These are phyloP conservation scores for Whalleya microplaca DNA, from an alignment of 2,329 filamentous ascomycete species.

Conservation along the genomic window DNA sequence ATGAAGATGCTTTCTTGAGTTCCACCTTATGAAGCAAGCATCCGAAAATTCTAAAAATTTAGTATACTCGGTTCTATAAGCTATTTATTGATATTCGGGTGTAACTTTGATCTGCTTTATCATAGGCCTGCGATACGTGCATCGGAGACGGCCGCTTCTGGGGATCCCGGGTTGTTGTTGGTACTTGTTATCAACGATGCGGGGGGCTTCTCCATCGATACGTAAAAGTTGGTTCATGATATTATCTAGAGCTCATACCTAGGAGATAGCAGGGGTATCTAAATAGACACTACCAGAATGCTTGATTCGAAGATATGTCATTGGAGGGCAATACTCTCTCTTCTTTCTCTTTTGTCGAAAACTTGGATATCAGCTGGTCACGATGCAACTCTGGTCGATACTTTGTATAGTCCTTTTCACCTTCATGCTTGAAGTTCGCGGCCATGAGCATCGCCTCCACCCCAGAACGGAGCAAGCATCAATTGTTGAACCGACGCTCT, in stretches of 20 bases:
- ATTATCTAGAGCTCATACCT: too few relatives aligned
- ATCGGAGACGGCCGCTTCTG: conserved; percentile 24
- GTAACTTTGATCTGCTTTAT: conserved; percentile 8
- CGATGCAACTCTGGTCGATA: neutral
- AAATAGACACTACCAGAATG: too few relatives aligned
- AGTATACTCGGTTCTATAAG: too few relatives aligned
- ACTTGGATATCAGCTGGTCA: neutral
- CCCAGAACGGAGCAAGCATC: conserved; percentile 5
- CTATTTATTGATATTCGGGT: neutral
- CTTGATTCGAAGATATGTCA: too few relatives aligned
- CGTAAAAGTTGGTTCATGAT: too few relatives aligned
- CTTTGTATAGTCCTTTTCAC: neutral
- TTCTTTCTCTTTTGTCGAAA: too few relatives aligned
- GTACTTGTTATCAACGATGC: conserved; percentile 4
- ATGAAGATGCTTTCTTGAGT: neutral
- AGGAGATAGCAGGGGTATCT: too few relatives aligned
- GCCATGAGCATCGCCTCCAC: neutral
- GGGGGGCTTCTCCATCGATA: conserved; percentile 6
- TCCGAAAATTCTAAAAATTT: too few relatives aligned
- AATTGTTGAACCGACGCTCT: conserved; percentile 8
- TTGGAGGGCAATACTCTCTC: too few relatives aligned
- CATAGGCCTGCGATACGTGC: conserved; percentile 14
- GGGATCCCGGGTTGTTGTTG: conserved; percentile 3
- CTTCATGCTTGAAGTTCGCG: neutral
- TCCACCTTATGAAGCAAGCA: too few relatives aligned